Base-by-base conservation (phyloP, 1,284 basidiomycete species). In the Tylopilus sp. region DNA sequence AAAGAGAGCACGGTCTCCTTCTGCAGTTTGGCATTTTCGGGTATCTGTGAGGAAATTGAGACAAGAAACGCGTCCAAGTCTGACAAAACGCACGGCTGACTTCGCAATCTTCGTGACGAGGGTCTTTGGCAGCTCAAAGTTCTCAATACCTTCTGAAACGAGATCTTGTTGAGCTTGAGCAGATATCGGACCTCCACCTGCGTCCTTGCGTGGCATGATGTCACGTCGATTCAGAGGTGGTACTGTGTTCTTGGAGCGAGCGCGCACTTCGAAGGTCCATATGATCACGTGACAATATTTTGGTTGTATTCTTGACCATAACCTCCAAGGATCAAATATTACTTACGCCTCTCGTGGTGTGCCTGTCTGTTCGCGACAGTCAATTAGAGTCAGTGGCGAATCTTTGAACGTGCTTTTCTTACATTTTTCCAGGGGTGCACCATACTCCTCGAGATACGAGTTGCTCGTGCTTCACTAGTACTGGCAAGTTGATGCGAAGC, bases 1-100 rank as follows among this genome's bases (percentile, higher is more conserved):
- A 97, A 84, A 15, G 95, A 93, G 2, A 92, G 79, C 1, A 95
- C 89, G 0, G 92, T 93, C 67, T 97, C 95, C 72, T 95, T 96
- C 72, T 95, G 93, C 66, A 97, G 80, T 76, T 96, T 95, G 7
- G 91, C 87, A 69, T 89, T 91, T 13, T 95, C 93, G 7, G 95
- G 94, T 18, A 97, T 82, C 95, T 96, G 65, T 6, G 63, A 36
- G 53, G 55, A 24, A 16, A 24, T 36, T 54, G 58, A 61, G 26
- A 38, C 26, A 9, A n/a, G 41, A 52, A 53, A 62, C n/a, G 15
- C 54, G n/a, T n/a, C n/a, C n/a, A n/a, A n/a, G 39, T 32, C 2
- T 15, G 29, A 60, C 22, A 24, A 39, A 9, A 79, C 87, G 62
- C 71, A 91, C 88, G 36, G 88, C 90, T 68, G 87, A 90, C 77